Evolutionary conservation across 164 flowering plant genomes (phyloP), one percentile per base, ranked within the genome.

Genomic region (Santalum album): DNA sequence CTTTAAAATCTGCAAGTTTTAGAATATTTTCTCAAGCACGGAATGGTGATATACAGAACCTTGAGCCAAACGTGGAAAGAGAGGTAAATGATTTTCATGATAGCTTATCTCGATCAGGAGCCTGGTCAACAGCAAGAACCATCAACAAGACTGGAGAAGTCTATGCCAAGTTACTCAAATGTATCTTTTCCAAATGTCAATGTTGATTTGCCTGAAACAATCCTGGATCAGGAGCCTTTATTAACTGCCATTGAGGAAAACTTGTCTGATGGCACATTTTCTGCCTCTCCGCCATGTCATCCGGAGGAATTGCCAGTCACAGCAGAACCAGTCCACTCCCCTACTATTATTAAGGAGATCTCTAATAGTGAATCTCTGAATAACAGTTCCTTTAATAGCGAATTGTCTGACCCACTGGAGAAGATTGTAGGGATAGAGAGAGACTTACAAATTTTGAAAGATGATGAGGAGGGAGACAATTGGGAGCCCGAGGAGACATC

Each of bases 1-100:
- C 97, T 12, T 65, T 94, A 53, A 87, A 81, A 55, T 94, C 97
- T 59, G 87, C 86, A 27, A 80, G 72, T 68, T 59, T 63, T 23
- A 64, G 61, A 49, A 27, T 49, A 25, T 81, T 80, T 66, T 61
- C 72, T 45, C 80, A 75, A 51, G 63, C 20, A 7, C 77, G 74
- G 79, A 66, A 63, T 64, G 76, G 70, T 86, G 87, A 78, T 55
- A 22, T 53, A 15, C 65, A 65, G 43, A 54, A 45, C 7, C 23
- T 47, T 12, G 80, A 71, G 49, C 11, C 66, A 59, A 49, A 51
- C 39, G 22, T 17, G n/a, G 70, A 72, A 61, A 59, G 57, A 42
- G 71, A 66, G 43, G 74, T 66, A 50, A 38, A 10, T 62, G 71
- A 73, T 59, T 21, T 51, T 26, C 32, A 23, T 51, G 72, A 51